Percentiles rank a stretch among this genome's conserved stretches.
phyloP scores from a whole-genome alignment of 495 filamentous ascomycete genomes.

The Hypoxylon intermedium region DNA sequence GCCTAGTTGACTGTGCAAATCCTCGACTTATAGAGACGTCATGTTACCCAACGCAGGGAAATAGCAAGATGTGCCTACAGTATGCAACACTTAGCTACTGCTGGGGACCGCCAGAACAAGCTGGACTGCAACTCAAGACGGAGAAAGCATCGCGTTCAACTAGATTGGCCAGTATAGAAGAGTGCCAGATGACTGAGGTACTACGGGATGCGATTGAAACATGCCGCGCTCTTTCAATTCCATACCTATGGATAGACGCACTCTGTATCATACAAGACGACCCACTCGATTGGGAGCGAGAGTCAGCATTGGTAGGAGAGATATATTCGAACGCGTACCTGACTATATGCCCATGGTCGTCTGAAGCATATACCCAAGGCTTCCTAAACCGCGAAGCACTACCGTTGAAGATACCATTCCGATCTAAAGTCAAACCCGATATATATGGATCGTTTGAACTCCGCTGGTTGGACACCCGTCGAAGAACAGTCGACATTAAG shows the following conservation, averaged over 20 bases:
- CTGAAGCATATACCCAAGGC: not conserved
- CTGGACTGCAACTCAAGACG: not conserved
- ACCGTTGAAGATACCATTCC: not conserved
- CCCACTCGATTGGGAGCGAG: no score
- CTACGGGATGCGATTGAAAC: constrained; percentile 1
- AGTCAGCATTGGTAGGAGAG: no score
- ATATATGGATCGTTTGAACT: constrained; percentile 6
- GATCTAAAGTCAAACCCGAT: not conserved
- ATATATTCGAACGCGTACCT: not conserved
- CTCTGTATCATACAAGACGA: constrained; percentile 1
- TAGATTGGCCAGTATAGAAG: not conserved
- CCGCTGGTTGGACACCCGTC: no score
- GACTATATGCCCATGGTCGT: not conserved
- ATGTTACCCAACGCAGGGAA: not conserved
- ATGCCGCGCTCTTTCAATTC: constrained; percentile 9
- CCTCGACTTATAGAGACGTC: not conserved
- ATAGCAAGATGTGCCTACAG: not conserved
- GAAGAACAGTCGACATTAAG: not conserved
- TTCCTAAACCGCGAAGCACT: not conserved
- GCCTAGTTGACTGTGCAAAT: not conserved
- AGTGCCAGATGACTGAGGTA: not conserved
- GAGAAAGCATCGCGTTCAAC: not conserved
- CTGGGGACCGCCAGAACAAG: not conserved
- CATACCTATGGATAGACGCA: constrained; percentile 5
- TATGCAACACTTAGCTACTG: constrained; percentile 1